These are phyloP conservation scores for Dothiorella sarmentorum DNA, from an alignment of 2,329 filamentous ascomycete genomes.

Conservation along the genomic window DNA sequence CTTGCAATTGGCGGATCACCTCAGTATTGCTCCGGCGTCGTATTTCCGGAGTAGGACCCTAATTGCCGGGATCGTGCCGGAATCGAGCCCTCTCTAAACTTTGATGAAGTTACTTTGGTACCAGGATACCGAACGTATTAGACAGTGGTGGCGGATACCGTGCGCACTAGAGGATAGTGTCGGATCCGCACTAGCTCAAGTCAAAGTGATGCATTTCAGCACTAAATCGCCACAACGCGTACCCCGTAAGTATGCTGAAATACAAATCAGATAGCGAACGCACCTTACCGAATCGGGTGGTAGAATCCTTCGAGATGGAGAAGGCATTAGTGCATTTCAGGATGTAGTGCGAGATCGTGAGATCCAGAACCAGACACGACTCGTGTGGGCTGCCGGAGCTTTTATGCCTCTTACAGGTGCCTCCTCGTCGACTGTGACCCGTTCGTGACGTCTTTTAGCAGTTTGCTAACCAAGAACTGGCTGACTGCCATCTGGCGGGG, in stretches of 20 bases:
- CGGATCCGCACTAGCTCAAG: background rate
- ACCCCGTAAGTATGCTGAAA: too few species aligned
- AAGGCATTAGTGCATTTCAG: conserved; percentile 6
- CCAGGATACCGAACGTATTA: too few species aligned
- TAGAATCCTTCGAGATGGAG: background rate
- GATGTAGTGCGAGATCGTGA: background rate
- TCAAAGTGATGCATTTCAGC: conserved; percentile 2
- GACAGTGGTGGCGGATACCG: too few species aligned
- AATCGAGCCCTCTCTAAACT: too few species aligned
- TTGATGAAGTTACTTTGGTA: too few species aligned
- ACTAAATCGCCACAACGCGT: too few species aligned
- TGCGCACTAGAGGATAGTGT: background rate
- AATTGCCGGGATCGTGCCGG: too few species aligned
- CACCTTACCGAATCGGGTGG: background rate
- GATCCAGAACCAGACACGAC: background rate
- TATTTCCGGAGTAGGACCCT: conserved; percentile 17
- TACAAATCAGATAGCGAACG: conserved; percentile 10
- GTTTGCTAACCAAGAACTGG: background rate
- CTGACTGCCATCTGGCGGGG: background rate
- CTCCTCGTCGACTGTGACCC: too few species aligned
- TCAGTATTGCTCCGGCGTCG: background rate
- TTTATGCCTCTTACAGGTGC: background rate
- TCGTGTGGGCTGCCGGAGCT: background rate
- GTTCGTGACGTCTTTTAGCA: background rate
- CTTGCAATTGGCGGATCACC: background rate